A percentile compares a stretch with the other conserved stretches of the same genome.
These are phyloP conservation scores for Acrodontium crateriforme DNA, from an alignment of 2,329 filamentous ascomycete genomes.

Conservation along the genomic window DNA sequence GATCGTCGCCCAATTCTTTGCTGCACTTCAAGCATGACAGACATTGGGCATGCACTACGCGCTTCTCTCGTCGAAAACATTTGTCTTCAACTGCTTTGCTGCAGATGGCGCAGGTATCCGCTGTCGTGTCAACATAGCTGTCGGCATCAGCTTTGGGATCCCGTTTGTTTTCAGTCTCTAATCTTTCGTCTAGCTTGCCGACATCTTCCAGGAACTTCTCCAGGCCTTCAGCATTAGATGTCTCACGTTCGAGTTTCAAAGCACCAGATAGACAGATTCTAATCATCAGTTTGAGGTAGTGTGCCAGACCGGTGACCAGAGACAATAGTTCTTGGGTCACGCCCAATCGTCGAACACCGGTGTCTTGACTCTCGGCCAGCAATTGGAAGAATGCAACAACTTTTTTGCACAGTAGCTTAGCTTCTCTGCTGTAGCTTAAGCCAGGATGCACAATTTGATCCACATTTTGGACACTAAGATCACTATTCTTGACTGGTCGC, in stretches of 20 bases:
- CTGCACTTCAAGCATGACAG: constrained; percentile 57
- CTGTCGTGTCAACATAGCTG: constrained; percentile 30
- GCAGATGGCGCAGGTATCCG: constrained; percentile 71
- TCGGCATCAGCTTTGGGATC: constrained; percentile 30
- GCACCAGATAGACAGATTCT: constrained; percentile 92
- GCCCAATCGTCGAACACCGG: constrained; percentile 74
- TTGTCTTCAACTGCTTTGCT: constrained; percentile 87
- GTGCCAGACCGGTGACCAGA: constrained; percentile 85
- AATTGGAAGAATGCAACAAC: constrained; percentile 96
- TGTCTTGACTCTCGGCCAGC: constrained; percentile 87
- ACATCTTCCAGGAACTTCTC: constrained; percentile 75
- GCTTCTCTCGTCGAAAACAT: constrained; percentile 61
- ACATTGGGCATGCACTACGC: constrained; percentile 74
- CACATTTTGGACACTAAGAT: constrained; percentile 17
- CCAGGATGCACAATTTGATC: constrained; percentile 38
- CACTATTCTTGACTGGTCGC: constrained; percentile 24
- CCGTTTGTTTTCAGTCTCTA: constrained; percentile 50
- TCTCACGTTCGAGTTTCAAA: constrained; percentile 78
- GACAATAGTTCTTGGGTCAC: constrained; percentile 98
- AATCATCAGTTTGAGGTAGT: constrained; percentile 95
- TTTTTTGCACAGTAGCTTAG: constrained; percentile 99
- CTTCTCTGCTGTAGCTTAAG: constrained; percentile 82
- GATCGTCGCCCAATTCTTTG: constrained; percentile 53
- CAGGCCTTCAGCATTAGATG: constrained; percentile 57
- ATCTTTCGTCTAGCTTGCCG: constrained; percentile 64